These are phyloP conservation scores for Micromonas pusilla DNA, from an alignment of 139 green algal genomes.

Conservation along the genomic window DNA sequence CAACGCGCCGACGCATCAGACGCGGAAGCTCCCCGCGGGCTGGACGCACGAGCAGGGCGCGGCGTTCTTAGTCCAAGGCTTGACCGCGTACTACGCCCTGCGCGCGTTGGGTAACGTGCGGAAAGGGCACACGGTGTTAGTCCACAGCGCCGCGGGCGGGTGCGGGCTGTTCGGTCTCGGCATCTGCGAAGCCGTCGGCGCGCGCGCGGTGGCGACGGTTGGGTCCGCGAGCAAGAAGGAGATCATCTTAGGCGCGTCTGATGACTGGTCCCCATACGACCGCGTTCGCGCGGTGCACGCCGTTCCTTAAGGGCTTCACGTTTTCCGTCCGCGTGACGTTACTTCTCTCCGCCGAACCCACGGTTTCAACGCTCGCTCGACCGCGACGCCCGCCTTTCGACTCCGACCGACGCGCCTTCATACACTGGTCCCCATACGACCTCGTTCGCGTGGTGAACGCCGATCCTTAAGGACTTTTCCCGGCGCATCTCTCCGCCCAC, in stretches of 20 bases:
- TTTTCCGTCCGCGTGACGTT: too few species aligned
- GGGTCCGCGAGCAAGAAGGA: conserved; percentile 34
- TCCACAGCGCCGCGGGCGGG: conserved; percentile 43
- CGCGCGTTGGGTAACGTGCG: conserved; percentile 30
- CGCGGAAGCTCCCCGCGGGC: conserved; percentile 30
- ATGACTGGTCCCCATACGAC: too few species aligned
- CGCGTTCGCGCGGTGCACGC: too few species aligned
- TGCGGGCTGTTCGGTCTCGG: conserved; percentile 35
- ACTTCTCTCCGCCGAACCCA: too few species aligned
- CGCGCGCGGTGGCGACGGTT: conserved; percentile 36
- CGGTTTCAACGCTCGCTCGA: too few species aligned
- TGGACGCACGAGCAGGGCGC: conserved; percentile 37
- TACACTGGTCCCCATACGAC: too few species aligned
- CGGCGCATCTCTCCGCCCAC: too few species aligned
- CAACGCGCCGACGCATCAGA: conserved; percentile 19
- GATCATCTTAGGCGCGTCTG: neutral
- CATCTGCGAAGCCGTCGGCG: conserved; percentile 30
- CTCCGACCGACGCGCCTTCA: too few species aligned
- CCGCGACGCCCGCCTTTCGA: too few species aligned
- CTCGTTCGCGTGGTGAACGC: too few species aligned
- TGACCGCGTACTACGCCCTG: conserved; percentile 43
- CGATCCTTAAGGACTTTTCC: too few species aligned
- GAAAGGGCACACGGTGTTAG: conserved; percentile 34
- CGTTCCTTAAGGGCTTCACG: too few species aligned
- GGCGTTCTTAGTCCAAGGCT: conserved; percentile 34